Base-by-base conservation (phyloP, 148 eudicot species). In the Oxyria digyna region DNA sequence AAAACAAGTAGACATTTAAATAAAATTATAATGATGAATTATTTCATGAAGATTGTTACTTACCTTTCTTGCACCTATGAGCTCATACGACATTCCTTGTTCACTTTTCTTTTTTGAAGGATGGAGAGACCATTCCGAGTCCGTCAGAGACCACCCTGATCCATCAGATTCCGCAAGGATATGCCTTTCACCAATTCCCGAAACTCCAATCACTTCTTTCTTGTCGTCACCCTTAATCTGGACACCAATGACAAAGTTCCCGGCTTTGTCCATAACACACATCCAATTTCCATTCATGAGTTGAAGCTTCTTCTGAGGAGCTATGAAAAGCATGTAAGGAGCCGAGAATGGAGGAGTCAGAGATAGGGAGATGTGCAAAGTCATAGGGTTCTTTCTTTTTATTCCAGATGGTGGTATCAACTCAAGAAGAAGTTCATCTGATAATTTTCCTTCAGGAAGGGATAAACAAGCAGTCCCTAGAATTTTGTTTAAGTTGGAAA, bases 391-490 rank as follows among this genome's bases (percentile, higher is more conserved):
- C 14, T 8, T 8, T 8, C 45, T 55, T 17, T 32, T 23, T 24
- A 6, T 67, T 27, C 59, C 67, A 7, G 42, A 1, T 27, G 75
- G 45, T 54, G 75, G 66, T 4, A 42, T 23, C 52, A 73, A 12
- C 38, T 73, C 71, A 27, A 73, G 31, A 69, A 69, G 40, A 27
- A 48, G 13, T 7, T 67, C 66, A 2, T 50, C 26, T 1, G 67
- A 67, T 33, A 73, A 50, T 48, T 11, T 70, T 32, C 33, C 17
- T 35, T 50, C 35, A 27, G 52, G 29, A 52, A 73, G 33, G n/a
- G 66, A 41, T 20, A 73, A 37, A 29, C 42, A 38, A n/a, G 55
- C 46, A 27, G 50, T 73, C 15, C 75, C 65, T 6, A 41, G 13
- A 67, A 29, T 20, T 27, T 54, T 73, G 46, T n/a, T 6, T 59